A percentile compares a stretch with the other conserved stretches of the same genome.
phyloP scores from a whole-genome alignment of 164 flowering plant genomes.

The Magnolia sinica region DNA sequence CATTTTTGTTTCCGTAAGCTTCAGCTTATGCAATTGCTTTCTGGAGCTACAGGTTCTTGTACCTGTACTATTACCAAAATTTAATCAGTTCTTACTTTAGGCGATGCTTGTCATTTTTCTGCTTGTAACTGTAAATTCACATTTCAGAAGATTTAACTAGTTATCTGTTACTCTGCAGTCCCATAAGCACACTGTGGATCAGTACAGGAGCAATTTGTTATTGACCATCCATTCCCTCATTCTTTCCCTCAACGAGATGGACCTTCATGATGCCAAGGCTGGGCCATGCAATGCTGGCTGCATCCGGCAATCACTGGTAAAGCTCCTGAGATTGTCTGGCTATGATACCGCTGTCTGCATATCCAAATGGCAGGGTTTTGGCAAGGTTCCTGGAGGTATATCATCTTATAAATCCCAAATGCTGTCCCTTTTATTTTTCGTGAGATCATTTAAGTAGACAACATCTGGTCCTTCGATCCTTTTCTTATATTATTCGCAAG shows the following conservation, averaged over 20 bases:
- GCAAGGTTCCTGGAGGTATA: constrained; percentile 94
- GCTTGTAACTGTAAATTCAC: neutral
- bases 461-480: neutral
- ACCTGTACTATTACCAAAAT: neutral
- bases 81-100: neutral
- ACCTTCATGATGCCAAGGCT: constrained; percentile 45
- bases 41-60: neutral
- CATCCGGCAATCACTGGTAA: constrained; percentile 61
- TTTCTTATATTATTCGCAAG: neutral
- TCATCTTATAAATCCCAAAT: neutral
- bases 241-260: constrained; percentile 51
- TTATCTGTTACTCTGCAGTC: constrained; percentile 39
- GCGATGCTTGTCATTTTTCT: neutral
- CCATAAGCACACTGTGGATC: constrained; percentile 49
- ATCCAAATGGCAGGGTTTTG: constrained; percentile 65
- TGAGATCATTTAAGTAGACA: neutral
- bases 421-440: neutral
- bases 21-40: neutral
- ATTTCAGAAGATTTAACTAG: neutral
- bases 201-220: constrained; percentile 51
- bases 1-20: neutral
- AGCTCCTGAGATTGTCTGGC: constrained; percentile 71
- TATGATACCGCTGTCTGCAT: constrained; percentile 85
- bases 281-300: constrained; percentile 72
- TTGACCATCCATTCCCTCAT: constrained; percentile 55